A percentile compares a stretch with the other conserved stretches of the same genome.
Conservation (phyloP, 108 stramenopile genomes). For the Cyclostephanos tholiformis region DNA sequence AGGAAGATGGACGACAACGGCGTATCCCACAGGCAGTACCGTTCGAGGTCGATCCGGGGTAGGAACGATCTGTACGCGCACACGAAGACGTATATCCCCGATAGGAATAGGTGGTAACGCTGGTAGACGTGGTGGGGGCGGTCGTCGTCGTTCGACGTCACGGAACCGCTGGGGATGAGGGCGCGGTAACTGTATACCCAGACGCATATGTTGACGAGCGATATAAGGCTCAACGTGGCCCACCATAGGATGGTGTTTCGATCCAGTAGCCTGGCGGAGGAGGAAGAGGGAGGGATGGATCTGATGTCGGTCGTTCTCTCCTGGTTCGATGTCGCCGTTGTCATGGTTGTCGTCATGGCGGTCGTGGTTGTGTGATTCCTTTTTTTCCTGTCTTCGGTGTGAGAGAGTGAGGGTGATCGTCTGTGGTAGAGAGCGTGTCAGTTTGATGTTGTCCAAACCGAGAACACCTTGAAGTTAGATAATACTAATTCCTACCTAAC, state of each 20-base stretch:
- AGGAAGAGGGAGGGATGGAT: neutral
- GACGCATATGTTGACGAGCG: slow-evolving; percentile 25
- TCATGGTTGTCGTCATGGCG: too few species aligned
- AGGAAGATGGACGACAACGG: slow-evolving; percentile 42
- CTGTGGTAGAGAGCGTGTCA: too few species aligned
- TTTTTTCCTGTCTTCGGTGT: too few species aligned
- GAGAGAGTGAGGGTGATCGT: too few species aligned
- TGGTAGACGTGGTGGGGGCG: slow-evolving; percentile 10
- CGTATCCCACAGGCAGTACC: slow-evolving; percentile 50
- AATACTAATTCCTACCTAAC: too few species aligned
- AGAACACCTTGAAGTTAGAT: too few species aligned
- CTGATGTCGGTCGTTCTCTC: too few species aligned
- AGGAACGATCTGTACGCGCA: slow-evolving; percentile 50
- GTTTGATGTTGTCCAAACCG: too few species aligned
- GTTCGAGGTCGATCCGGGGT: slow-evolving; percentile 44
- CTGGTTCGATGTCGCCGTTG: too few species aligned
- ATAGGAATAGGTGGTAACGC: slow-evolving; percentile 35
- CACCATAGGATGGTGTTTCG: slow-evolving; percentile 30
- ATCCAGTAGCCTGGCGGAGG: neutral
- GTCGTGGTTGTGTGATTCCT: too few species aligned
- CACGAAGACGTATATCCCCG: slow-evolving; percentile 43
- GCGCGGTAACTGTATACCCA: slow-evolving; percentile 32
- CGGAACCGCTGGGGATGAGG: neutral
- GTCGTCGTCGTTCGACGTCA: neutral
- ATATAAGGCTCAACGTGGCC: slow-evolving; percentile 16